These are phyloP conservation scores for Lenwebbia sp. DNA, from an alignment of 345 rosid species.

Conservation along the genomic window DNA sequence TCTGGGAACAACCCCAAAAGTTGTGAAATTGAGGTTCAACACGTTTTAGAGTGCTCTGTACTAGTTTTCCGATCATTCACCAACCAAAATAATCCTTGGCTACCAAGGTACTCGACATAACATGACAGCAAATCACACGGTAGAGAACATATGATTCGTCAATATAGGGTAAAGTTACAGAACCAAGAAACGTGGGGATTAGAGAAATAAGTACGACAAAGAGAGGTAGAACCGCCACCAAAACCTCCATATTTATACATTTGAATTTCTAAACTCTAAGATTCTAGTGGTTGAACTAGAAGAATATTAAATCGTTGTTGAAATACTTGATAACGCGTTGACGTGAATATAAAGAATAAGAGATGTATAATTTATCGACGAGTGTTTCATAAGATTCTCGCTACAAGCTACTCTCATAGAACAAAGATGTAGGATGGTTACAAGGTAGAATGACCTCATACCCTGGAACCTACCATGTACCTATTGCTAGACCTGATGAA, in stretches of 20 bases:
- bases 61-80: not conserved
- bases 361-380: not conserved
- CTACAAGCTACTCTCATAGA: not conserved
- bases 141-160: not conserved
- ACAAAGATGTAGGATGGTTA: not conserved
- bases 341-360: not conserved
- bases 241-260: not conserved
- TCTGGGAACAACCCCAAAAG: not conserved
- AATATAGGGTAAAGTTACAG: not conserved
- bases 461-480: not conserved
- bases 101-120: not conserved
- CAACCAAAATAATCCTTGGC: not conserved
- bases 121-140: not conserved
- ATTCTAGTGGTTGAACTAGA: not conserved
- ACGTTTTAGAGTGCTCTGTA: not conserved
- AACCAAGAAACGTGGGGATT: not conserved
- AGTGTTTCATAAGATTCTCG: not conserved
- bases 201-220: not conserved
- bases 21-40: not conserved
- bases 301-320: not conserved
- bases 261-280: no score
- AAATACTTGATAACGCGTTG: not conserved
- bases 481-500: not conserved
- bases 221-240: not conserved
- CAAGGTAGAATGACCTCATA: not conserved